Percentiles rank a stretch among this genome's conserved stretches.
These are phyloP conservation scores for Nectriaceae sp. DNA, from an alignment of 2,329 filamentous ascomycete species.

Conservation along the genomic window DNA sequence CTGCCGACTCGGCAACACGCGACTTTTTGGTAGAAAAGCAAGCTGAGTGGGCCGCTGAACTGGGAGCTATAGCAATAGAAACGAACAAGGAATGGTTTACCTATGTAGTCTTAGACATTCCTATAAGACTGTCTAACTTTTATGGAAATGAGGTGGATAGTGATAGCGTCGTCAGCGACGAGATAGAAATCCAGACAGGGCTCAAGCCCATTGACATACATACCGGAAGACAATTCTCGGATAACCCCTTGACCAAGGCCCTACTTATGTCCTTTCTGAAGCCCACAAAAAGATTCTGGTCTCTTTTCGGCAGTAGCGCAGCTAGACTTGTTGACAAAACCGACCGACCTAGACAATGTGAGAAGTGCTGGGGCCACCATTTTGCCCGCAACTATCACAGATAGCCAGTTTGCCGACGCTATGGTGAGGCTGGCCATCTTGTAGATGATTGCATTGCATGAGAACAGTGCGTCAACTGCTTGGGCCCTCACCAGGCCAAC, in stretches of 20 bases:
- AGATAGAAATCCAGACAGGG: constrained; percentile 11
- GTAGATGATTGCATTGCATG: constrained; percentile 4
- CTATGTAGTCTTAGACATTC: constrained; percentile 7
- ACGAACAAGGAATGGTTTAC: constrained; percentile 5
- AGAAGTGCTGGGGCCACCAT: constrained; percentile 9
- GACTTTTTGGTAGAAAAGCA: not conserved
- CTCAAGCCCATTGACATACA: constrained; percentile 6
- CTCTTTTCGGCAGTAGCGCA: constrained; percentile 8
- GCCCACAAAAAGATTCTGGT: constrained; percentile 14
- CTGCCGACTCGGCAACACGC: not conserved
- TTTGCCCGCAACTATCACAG: not conserved
- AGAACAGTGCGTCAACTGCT: constrained; percentile 11
- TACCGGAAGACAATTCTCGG: constrained; percentile 1
- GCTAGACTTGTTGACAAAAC: constrained; percentile 10
- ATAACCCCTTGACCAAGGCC: constrained; percentile 12
- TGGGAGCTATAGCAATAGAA: not conserved
- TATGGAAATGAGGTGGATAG: constrained; percentile 5
- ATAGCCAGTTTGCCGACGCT: constrained; percentile 7
- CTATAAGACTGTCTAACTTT: constrained; percentile 5
- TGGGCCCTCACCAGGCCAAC: constrained; percentile 4
- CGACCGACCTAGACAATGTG: constrained; percentile 6
- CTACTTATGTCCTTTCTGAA: constrained; percentile 15
- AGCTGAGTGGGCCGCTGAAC: not conserved
- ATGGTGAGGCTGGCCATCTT: constrained; percentile 10
- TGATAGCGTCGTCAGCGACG: constrained; percentile 1